Conservation (phyloP, 192 early-diverging fungal genomes). For the Mortierella antarctica region DNA sequence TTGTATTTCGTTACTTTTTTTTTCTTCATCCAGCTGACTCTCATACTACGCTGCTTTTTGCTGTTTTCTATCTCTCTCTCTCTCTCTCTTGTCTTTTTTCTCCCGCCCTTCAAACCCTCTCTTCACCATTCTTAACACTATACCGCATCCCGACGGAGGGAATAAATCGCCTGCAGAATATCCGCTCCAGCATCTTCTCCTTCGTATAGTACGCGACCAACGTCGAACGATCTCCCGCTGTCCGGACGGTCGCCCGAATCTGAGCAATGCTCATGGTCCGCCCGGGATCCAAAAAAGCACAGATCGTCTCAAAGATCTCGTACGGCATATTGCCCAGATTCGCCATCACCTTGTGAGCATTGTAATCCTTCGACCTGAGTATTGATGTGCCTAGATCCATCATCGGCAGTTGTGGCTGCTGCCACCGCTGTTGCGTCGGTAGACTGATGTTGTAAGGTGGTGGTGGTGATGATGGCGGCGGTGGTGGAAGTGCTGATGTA, state of each 20-base stretch:
- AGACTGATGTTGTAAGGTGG: neutral
- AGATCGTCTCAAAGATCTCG: constrained; percentile 50
- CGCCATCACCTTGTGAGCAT: constrained; percentile 28
- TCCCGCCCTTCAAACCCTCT: constrained; percentile 1
- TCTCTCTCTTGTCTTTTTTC: too few species aligned
- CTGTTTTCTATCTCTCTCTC: neutral
- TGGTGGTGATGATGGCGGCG: too few species aligned
- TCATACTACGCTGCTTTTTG: neutral
- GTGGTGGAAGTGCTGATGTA: too few species aligned
- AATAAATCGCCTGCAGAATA: constrained; percentile 34
- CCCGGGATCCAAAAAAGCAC: constrained; percentile 32
- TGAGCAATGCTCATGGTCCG: constrained; percentile 31
- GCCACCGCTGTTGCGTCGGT: neutral
- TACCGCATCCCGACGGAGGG: constrained; percentile 28
- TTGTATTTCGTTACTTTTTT: neutral
- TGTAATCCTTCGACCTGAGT: constrained; percentile 2
- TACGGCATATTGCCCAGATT: constrained; percentile 46
- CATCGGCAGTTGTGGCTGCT: neutral
- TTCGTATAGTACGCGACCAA: constrained; percentile 14
- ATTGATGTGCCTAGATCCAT: too few species aligned
- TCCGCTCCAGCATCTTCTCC: constrained; percentile 35
- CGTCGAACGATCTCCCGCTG: constrained; percentile 17
- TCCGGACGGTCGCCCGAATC: constrained; percentile 24
- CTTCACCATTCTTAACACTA: constrained; percentile 24
- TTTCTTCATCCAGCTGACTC: neutral